Base-by-base conservation (phyloP, 768 basidiomycete species). In the Rhodocollybia butyracea region DNA sequence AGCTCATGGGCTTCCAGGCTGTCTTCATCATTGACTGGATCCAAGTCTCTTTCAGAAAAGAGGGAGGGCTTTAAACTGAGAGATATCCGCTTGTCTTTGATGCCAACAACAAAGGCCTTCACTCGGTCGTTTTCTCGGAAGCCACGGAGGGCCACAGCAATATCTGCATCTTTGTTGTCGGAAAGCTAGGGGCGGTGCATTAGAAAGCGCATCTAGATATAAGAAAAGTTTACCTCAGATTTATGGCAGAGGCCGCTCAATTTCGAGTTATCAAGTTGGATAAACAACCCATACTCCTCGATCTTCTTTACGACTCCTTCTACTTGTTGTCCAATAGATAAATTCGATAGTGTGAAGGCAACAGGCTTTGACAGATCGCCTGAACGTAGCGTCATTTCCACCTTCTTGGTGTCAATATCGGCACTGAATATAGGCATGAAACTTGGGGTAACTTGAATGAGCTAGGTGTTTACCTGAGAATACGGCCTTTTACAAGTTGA, bases 191-290 rank as follows among this genome's bases (percentile, higher is more conserved):
- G 21, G 19, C 54, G 54, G 48, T 22, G 48, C 36, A 38, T 54
- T 55, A 51, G 47, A 47, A 46, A 51, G 17, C 5, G 32, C 31
- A 8, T 21, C 12, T n/a, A 39, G 19, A 41, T 47, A 29, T 26
- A 43, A 38, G 32, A 46, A 42, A 17, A 51, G 39, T 19, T 51
- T 62, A 88, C 93, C 80, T 98, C 82, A 10, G 92, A 91, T 69
- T 94, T 94, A 69, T 98, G 96, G 68, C 96, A 99, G 11, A 99
- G 77, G 5, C 96, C 96, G 58, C 80, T 85, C 46, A 98, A 74
- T 64, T 87, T 89, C 0, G 91, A 87, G 17, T 82, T 88, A n/a
- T 89, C 82, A 34, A 98, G 88, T 65, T 86, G 83, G 55, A 99
- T 83, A 72, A 98, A 98, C n/a, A 97, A 76, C 13, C 96, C 96